These are phyloP conservation scores for Zychaea mexicana DNA, from an alignment of 371 early-diverging fungal species.

Conservation along the genomic window DNA sequence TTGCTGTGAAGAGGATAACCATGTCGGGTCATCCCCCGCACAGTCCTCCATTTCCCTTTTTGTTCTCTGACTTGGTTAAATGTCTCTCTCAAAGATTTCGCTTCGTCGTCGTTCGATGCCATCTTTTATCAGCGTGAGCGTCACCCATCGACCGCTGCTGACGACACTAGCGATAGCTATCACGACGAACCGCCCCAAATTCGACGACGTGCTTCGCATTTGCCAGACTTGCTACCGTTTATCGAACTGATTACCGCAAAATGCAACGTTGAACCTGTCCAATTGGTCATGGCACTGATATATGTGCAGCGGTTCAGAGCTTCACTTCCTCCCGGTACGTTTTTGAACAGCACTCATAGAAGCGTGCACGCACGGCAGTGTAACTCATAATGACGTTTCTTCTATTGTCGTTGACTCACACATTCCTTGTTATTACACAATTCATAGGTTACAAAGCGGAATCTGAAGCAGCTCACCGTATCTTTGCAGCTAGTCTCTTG, in stretches of 20 bases:
- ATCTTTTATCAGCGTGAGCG: constrained; percentile 32
- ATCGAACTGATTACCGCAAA: constrained; percentile 50
- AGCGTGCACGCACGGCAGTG: too few species aligned
- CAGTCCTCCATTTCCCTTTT: too few species aligned
- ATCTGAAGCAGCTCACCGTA: constrained; percentile 53
- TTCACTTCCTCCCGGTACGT: constrained; percentile 40
- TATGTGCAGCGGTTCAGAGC: constrained; percentile 51
- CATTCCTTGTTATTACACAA: constrained; percentile 6
- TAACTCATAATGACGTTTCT: too few species aligned
- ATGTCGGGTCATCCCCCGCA: too few species aligned
- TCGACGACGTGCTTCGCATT: constrained; percentile 29
- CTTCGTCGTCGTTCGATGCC: constrained; percentile 51
- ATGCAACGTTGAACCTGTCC: constrained; percentile 43
- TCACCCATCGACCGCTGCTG: neutral
- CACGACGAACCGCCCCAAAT: neutral
- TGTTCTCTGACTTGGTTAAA: too few species aligned
- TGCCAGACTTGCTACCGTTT: constrained; percentile 51
- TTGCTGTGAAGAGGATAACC: too few species aligned
- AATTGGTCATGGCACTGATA: constrained; percentile 50
- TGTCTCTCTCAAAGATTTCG: too few species aligned
- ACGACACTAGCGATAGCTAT: neutral
- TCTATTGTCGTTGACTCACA: neutral
- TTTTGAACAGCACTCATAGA: too few species aligned
- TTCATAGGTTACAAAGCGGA: constrained; percentile 49
- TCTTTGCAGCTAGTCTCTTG: constrained; percentile 49